Evolutionary conservation across 352 stramenopile species (phyloP), one percentile per base, ranked within the genome.

Genomic region (Globisporangium orthogonon): DNA sequence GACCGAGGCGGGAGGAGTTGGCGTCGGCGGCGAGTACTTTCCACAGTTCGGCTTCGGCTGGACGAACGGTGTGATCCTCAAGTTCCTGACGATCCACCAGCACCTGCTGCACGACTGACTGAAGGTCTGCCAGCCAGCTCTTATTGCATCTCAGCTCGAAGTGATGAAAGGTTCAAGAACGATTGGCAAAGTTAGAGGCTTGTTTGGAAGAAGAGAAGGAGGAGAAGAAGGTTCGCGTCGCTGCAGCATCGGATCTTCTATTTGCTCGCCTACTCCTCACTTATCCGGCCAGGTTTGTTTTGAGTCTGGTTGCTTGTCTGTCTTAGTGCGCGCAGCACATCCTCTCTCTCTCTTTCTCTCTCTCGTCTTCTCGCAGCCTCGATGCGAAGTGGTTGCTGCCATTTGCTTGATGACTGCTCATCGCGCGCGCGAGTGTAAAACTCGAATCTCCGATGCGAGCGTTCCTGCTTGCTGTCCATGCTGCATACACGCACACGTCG

Each of bases 1-100:
- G 28, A 74, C 69, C 7, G 72, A 84, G 39, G 53, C 86, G 4
- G 85, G 85, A 33, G 74, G 73, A 0, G 66, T 89, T 6, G 83
- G 86, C 37, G 71, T 77, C 60, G 87, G 87, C 11, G 87, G 87
- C 50, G 87, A 96, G 67, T 96, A 96, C 63, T 86, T 89, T 29
- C 78, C 84, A 4, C 87, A 96, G 62, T 87, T 89, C 56, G 87
- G 87, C 60, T 96, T 96, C 60, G 56, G 56, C 30, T 62, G 56
- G 56, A 56, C 56, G 17, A 62, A 62, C 41, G 87, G 87, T 47
- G 87, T 95, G 67, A 95, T 95, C 51, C 75, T 95, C 54, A 90
- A 92, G 68, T 83, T 95, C 54, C 69, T 96, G 35, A 89, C 79
- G 61, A 78, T 76, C 51, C 73, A 89, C 71, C 82, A 90, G 62